Evolutionary conservation across 208 protist species (phyloP).

Genomic region (Porcisia hertigi): DNA sequence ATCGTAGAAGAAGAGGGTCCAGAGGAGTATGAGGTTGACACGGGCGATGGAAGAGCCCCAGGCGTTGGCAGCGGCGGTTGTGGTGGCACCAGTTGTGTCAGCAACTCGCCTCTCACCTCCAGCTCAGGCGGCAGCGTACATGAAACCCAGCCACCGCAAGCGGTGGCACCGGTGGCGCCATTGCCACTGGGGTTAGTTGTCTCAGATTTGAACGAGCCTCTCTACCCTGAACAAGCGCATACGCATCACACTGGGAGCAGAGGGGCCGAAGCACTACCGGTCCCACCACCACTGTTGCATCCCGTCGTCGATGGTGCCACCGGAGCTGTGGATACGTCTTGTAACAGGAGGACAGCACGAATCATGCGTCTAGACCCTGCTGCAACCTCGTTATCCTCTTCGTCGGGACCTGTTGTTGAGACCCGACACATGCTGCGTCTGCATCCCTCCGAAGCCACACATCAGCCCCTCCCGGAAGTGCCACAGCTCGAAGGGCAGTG

Average conservation of each 20-base stretch:
- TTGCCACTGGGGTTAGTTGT: not conserved
- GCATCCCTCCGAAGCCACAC: not conserved
- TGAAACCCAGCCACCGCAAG: not conserved
- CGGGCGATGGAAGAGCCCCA: not conserved
- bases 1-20: not conserved
- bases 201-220: not conserved
- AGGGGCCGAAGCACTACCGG: not conserved
- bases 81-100: conserved; percentile 1
- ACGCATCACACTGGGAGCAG: not conserved
- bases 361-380: conserved; percentile 4
- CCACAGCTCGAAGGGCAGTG: not conserved
- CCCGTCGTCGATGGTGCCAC: not conserved
- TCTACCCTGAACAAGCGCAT: not conserved
- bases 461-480: not conserved
- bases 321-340: not conserved
- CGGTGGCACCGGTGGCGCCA: not conserved
- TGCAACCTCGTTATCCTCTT: not conserved
- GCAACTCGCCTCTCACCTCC: conserved; percentile 11
- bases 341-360: not conserved
- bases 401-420: not conserved
- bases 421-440: conserved; percentile 20
- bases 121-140: conserved; percentile 11
- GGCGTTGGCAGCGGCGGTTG: not conserved
- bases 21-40: not conserved
- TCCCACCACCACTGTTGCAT: not conserved